phyloP scores from a whole-genome alignment of 306 rosid genomes.

The Vigna radiata region DNA sequence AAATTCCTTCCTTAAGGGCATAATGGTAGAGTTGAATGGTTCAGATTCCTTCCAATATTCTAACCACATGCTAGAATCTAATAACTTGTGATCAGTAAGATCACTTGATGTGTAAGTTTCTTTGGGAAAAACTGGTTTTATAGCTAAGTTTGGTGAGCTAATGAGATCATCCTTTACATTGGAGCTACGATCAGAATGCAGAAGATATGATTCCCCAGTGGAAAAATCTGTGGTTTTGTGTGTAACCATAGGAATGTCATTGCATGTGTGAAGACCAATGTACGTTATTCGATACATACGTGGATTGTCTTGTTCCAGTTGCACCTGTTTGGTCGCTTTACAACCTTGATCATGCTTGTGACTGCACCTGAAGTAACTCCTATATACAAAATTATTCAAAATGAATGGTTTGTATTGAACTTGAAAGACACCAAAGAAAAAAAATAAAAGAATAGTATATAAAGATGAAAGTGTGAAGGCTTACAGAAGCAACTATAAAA shows the following conservation, averaged over 20 bases:
- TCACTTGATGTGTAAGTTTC: slow-evolving; percentile 35
- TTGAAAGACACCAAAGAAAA: too few species aligned
- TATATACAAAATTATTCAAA: neutral
- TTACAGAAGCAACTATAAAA: too few species aligned
- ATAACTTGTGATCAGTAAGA: slow-evolving; percentile 9
- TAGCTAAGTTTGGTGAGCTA: slow-evolving; percentile 6
- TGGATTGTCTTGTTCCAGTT: slow-evolving; percentile 51
- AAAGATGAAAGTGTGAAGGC: too few species aligned
- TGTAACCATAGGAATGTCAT: slow-evolving; percentile 33
- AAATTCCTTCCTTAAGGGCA: neutral
- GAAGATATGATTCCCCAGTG: slow-evolving; percentile 11
- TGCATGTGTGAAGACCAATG: slow-evolving; percentile 76
- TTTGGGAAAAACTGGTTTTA: slow-evolving; percentile 44
- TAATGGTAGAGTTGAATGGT: slow-evolving; percentile 27
- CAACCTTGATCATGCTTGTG: slow-evolving; percentile 67
- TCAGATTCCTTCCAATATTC: slow-evolving; percentile 47
- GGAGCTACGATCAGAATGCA: slow-evolving; percentile 19
- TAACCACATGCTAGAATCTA: slow-evolving; percentile 49
- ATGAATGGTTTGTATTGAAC: too few species aligned
- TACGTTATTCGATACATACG: slow-evolving; percentile 56
- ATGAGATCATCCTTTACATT: neutral
- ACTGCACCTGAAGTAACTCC: slow-evolving; percentile 74
- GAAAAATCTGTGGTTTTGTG: slow-evolving; percentile 36
- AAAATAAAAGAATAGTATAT: too few species aligned
- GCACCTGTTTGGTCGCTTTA: slow-evolving; percentile 58